Evolutionary conservation across 2,329 filamentous ascomycete genomes (phyloP), one percentile per base, ranked within the genome.

Genomic region (Cercospora zeina): DNA sequence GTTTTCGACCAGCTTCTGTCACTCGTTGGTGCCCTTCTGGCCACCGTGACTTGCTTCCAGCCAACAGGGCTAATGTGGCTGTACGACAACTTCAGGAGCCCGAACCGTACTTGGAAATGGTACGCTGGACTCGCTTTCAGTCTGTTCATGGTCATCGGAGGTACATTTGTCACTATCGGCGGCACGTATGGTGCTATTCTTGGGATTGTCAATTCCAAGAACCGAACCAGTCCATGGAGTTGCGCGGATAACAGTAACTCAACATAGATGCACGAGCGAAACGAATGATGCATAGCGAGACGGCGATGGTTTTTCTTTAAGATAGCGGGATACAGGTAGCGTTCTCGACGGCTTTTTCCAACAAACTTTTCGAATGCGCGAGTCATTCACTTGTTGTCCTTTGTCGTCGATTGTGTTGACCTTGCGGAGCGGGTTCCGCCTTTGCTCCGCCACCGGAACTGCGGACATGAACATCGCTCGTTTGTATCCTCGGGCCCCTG

Each of bases 151-250:
- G 67, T 79, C 27, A 54, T 75, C 2, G 61, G 68, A 2, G 77
- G 77, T 4, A 72, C 70, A 0, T 81, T 80, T 59, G 65, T 81
- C 14, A 79, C 75, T 68, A 68, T 80, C 39, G 76, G 71, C 1
- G 79, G 79, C 0, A 80, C 78, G 0, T 81, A 80, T 53, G 78
- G 78, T 1, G 78, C 78, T 0, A 69, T 81, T 14, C 67, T 78
- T 9, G 73, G 69, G 2, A 77, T 79, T n/a, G 73, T 78, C 14
- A 69, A 77, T 31, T 62, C 63, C 9, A 19, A 39, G 7, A 61
- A 59, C 49, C 59, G 65, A 8, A 64, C 59, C 1, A 55, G 47
- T 14, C 64, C 67, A 9, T 69, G 67, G 67, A 65, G 62, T 19
- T 69, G 67, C 24, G 61, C 61, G n/a, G 67, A 69, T 33, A 69